phyloP scores from a whole-genome alignment of 768 basidiomycete species.

The Tremella fuciformis region DNA sequence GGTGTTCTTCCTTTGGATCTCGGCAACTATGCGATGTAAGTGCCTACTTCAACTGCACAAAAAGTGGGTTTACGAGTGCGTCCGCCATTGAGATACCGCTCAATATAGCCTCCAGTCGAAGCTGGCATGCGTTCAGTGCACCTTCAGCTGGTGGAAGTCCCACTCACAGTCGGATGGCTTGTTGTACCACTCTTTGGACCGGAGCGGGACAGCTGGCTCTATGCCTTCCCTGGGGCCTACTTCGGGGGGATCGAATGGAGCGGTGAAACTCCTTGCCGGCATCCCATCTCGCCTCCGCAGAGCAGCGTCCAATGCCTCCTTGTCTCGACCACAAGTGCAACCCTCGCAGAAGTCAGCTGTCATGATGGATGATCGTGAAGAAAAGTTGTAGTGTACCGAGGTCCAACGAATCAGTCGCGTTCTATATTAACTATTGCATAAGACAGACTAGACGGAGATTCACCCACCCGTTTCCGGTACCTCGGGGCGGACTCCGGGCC shows the following conservation, averaged over 20 bases:
- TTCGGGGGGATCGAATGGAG: slow-evolving; percentile 27
- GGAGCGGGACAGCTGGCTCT: slow-evolving; percentile 41
- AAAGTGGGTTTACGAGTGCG: slow-evolving; percentile 21
- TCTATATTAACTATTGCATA: too few species aligned
- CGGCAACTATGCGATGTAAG: slow-evolving; percentile 11
- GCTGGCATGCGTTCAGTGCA: too few species aligned
- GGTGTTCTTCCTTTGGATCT: slow-evolving; percentile 24
- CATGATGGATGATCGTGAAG: neutral
- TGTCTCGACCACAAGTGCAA: slow-evolving; percentile 34
- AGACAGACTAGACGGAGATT: too few species aligned
- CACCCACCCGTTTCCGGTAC: too few species aligned
- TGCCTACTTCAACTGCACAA: neutral
- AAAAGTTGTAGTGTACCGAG: too few species aligned
- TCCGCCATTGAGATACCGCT: slow-evolving; percentile 43
- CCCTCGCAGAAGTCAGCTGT: slow-evolving; percentile 18
- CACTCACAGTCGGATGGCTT: slow-evolving; percentile 39
- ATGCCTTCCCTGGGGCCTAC: slow-evolving; percentile 36
- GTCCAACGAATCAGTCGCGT: too few species aligned
- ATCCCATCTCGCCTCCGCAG: slow-evolving; percentile 3
- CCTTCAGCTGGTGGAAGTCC: too few species aligned
- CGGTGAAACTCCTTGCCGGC: slow-evolving; percentile 27
- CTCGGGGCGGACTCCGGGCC: too few species aligned
- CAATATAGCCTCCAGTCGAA: slow-evolving; percentile 38
- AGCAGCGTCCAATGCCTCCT: neutral
- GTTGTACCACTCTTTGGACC: slow-evolving; percentile 46